Evolutionary conservation across 169 alveolate genomes (phyloP).

Genomic region (Perkinsus olseni): DNA sequence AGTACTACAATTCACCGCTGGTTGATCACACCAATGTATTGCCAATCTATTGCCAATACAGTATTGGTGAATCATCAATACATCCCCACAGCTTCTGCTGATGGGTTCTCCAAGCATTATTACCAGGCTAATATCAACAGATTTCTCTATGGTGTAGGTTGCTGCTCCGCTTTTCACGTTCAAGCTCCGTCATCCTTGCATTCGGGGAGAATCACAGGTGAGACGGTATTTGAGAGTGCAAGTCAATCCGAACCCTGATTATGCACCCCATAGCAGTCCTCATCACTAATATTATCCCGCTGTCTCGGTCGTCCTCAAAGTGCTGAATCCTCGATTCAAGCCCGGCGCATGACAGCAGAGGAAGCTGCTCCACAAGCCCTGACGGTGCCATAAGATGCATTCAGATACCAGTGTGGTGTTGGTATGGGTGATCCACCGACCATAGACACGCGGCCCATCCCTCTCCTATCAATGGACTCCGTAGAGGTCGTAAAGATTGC

Average conservation of each 20-base stretch:
- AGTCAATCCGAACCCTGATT: too few relatives aligned
- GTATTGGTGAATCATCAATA: neutral
- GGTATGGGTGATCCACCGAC: neutral
- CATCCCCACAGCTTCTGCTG: too few relatives aligned
- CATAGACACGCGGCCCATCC: neutral
- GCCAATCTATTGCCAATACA: too few relatives aligned
- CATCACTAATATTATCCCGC: neutral
- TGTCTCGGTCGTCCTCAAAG: neutral
- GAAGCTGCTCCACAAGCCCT: too few relatives aligned
- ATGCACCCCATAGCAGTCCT: too few relatives aligned
- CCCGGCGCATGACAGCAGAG: neutral
- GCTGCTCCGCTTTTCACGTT: neutral
- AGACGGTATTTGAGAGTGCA: neutral
- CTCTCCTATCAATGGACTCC: neutral
- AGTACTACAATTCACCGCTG: neutral
- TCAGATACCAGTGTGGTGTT: neutral
- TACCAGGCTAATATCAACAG: too few relatives aligned
- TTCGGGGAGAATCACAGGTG: neutral
- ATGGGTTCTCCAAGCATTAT: too few relatives aligned
- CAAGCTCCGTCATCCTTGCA: neutral
- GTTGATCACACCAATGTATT: too few relatives aligned
- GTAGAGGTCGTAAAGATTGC: neutral
- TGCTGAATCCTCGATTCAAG: neutral
- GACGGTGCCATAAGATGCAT: too few relatives aligned
- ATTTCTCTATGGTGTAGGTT: neutral